Evolutionary conservation across 768 basidiomycete genomes (phyloP), one percentile per base, ranked within the genome.

Genomic region (Symmetrospora coprosmae): DNA sequence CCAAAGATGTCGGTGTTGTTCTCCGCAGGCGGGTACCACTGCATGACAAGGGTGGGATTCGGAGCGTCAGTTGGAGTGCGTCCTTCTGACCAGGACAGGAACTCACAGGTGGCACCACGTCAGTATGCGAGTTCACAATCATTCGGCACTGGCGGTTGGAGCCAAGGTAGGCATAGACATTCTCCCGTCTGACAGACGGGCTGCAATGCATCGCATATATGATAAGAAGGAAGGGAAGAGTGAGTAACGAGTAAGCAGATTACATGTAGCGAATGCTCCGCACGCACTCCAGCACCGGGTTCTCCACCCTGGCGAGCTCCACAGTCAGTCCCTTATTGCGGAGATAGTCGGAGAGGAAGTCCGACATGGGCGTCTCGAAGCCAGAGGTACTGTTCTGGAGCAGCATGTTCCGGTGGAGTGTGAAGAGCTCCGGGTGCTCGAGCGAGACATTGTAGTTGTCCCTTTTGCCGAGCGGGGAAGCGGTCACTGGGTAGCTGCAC

Each of bases 61-160:
- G 45, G 21, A 46, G 45, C 9, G 27, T 9, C 45, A 46, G 27
- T 13, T 23, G 9, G 6, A 50, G 4, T 4, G 27, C n/a, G n/a
- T n/a, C n/a, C n/a, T n/a, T n/a, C n/a, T n/a, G n/a, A n/a, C n/a
- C n/a, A n/a, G n/a, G n/a, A n/a, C n/a, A n/a, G n/a, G n/a, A 4
- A 4, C 27, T 50, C 23, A 50, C 49, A 33, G 49, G 49, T 6
- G 49, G 49, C 33, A 50, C 49, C 23, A 50, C 49, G 21, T 50
- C 49, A 21, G 49, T 50, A 50, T 50, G 49, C 25, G 49, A 50
- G 49, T 50, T 50, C 17, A 50, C 49, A 50, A 50, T 50, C 49
- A 50, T 50, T 21, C 38, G 33, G 33, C 49, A 50, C 19, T 50
- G 49, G 16, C 49, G 33, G 30, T 50, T 50, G 4, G 28, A 31